Evolutionary conservation across 2,329 filamentous ascomycete species (phyloP), one percentile per base, ranked within the genome.

Genomic region (Fusarium kyushuense): DNA sequence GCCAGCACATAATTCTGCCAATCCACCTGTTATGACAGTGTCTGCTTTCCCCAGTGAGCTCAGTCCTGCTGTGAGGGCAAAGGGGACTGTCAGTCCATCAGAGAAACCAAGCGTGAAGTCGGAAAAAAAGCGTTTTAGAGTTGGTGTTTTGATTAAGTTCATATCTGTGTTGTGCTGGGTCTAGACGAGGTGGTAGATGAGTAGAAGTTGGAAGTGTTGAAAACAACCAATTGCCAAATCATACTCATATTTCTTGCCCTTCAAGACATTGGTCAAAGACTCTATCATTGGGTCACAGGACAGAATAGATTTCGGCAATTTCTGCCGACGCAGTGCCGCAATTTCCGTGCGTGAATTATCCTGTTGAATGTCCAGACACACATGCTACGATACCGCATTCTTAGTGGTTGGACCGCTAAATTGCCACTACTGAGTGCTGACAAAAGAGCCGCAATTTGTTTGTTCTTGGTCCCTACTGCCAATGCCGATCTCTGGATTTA

Each of bases 21-120:
- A 78, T 1, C 91, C 90, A 4, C 89, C 90, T 38, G 88, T 87
- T 23, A 94, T 86, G 54, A 90, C 87, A 0, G 88, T 87, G 56
- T 86, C 84, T 16, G 87, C 86, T 55, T 85, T 82, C 4, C 87
- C 88, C 7, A 90, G 79, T 5, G 85, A 85, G 21, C 85, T 87
- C 6, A 93, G 82, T 4, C 91, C 90, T 2, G 91, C 90, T 0
- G 90, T 92, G 19, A 93, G 81, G 19, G 91, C 91, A 73, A 93
- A 93, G 0, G 91, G 91, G 0, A 93, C 91, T 0, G 91, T 93
- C 62, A 93, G 81, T 14, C 91, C 91, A 78, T 93, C 91, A 1
- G 90, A 88, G 66, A 93, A 88, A 23, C 91, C 91, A 63, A 93
- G 87, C 2, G 91, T 93, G 59, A 90, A 87, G 78, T 92, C 89